Percentiles rank a stretch among this genome's conserved stretches.
These are phyloP conservation scores for Alternaria ethzedia DNA, from an alignment of 2,329 filamentous ascomycete genomes.

Conservation along the genomic window DNA sequence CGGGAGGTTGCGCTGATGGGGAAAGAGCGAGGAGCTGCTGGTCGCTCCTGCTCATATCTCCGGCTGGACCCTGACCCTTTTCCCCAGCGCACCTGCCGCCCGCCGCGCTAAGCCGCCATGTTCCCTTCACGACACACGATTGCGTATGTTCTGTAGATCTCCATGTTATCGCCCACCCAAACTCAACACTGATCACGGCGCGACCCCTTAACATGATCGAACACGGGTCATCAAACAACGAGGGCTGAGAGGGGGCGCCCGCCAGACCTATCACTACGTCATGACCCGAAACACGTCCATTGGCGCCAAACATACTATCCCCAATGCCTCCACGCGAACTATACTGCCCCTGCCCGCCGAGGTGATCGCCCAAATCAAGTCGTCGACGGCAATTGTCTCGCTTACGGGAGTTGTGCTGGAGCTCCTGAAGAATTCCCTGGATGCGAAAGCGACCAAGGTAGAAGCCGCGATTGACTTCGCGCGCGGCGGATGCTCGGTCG, in stretches of 20 bases:
- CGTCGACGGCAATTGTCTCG: slow-evolving; percentile 78
- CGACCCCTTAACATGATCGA: slow-evolving; percentile 12
- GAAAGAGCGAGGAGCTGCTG: background rate
- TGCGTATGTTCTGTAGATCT: slow-evolving; percentile 11
- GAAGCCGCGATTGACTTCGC: slow-evolving; percentile 75
- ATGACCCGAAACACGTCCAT: slow-evolving; percentile 14
- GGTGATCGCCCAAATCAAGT: slow-evolving; percentile 80
- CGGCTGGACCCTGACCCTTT: slow-evolving; percentile 28
- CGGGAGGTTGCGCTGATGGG: slow-evolving; percentile 1
- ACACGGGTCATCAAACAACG: slow-evolving; percentile 2
- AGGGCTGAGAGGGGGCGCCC: slow-evolving; percentile 8
- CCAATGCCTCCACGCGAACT: slow-evolving; percentile 8
- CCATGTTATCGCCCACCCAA: slow-evolving; percentile 7
- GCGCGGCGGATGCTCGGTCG: slow-evolving; percentile 77
- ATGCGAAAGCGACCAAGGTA: slow-evolving; percentile 74
- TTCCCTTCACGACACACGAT: slow-evolving; percentile 6
- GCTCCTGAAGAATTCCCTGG: slow-evolving; percentile 82
- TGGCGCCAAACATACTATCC: background rate
- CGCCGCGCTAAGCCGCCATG: slow-evolving; percentile 3
- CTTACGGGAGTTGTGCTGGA: slow-evolving; percentile 74
- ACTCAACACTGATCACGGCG: slow-evolving; percentile 1
- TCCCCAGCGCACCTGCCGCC: slow-evolving; percentile 13
- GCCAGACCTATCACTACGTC: slow-evolving; percentile 11
- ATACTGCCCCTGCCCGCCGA: slow-evolving; percentile 74
- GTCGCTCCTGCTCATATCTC: slow-evolving; percentile 7